Conservation (phyloP, 495 filamentous ascomycete genomes). For the Neurospora sp. region DNA sequence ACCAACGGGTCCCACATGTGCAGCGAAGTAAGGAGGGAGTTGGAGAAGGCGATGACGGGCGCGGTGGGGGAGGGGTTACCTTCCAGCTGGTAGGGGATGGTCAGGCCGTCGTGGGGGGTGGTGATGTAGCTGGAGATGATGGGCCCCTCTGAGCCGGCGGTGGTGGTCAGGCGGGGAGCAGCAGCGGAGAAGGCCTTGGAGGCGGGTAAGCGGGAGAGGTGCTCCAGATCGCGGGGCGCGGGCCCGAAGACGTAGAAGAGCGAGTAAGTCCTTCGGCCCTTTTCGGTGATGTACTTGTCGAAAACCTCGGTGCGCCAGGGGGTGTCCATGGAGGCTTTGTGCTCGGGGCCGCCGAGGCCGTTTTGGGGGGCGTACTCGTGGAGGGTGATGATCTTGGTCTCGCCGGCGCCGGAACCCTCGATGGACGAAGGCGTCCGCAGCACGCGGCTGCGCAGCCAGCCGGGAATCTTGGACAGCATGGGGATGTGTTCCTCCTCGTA, state of each 20-base stretch:
- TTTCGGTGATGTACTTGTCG: conserved; percentile 44
- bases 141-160: conserved; percentile 25
- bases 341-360: conserved; percentile 52
- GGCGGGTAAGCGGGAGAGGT: conserved; percentile 28
- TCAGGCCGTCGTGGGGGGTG: conserved; percentile 54
- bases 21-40: conserved; percentile 62
- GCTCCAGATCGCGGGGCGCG: conserved; percentile 54
- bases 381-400: conserved; percentile 46
- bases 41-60: conserved; percentile 60
- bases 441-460: conserved; percentile 61
- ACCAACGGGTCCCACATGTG: conserved; percentile 72
- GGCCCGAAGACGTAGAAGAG: conserved; percentile 73
- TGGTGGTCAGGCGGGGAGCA: conserved; percentile 40
- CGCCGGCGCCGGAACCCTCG: conserved; percentile 31
- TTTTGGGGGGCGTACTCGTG: conserved; percentile 62
- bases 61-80: conserved; percentile 54
- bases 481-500: conserved; percentile 62
- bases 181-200: conserved; percentile 40
- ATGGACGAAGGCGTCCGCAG: conserved; percentile 43
- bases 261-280: conserved; percentile 48
- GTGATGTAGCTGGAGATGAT: conserved; percentile 51
- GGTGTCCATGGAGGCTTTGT: conserved; percentile 50
- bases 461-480: conserved; percentile 60
- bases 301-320: conserved; percentile 46
- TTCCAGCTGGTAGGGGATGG: conserved; percentile 63